Base-by-base conservation (phyloP, 495 filamentous ascomycete genomes). In the Penicillium simplicissimum region DNA sequence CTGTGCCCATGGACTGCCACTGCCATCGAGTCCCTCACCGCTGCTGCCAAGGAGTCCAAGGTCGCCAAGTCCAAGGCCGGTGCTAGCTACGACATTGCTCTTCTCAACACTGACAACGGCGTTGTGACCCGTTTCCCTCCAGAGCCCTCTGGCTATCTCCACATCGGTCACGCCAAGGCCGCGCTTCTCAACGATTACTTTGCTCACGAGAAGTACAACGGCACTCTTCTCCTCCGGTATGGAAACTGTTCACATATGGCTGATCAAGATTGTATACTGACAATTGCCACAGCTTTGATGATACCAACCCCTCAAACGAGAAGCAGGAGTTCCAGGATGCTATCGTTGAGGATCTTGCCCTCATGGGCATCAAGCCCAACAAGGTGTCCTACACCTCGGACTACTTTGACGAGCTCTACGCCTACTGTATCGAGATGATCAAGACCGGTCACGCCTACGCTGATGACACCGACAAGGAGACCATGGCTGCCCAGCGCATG, bases 51-150 rank as follows among this genome's bases (percentile, higher is more conserved):
- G 60, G 82, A 80, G 61, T 92, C 90, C 80, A 88, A 88, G 67
- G 81, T 83, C 31, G 88, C 87, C 34, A 86, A 85, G 67, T 90
- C 86, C 64, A 92, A 92, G 75, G 90, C 91, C 58, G 92, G 92
- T 58, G 92, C 83, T 28, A 96, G 82, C 79, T 98, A 96, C 76
- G 92, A 95, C 67, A 91, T 98, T 72, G 90, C 88, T 3, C 84
- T 98, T 19, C 87, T 89, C 59, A 88, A 96, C 68, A 88, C 86
- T n/a, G 91, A 91, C 35, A 90, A 95, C 71, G 95, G 95, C 8
- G 93, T 98, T 31, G 91, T 98, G 31, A 95, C 92, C 25, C 81
- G 96, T 61, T 98, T 98, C 79, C 88, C 94, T 15, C 95, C 95
- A 1, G 95, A 98, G 86, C 95, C 95, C 62, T 97, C 94, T 57